phyloP scores from a whole-genome alignment of 169 alveolate genomes.

The Condylostoma magnum region DNA sequence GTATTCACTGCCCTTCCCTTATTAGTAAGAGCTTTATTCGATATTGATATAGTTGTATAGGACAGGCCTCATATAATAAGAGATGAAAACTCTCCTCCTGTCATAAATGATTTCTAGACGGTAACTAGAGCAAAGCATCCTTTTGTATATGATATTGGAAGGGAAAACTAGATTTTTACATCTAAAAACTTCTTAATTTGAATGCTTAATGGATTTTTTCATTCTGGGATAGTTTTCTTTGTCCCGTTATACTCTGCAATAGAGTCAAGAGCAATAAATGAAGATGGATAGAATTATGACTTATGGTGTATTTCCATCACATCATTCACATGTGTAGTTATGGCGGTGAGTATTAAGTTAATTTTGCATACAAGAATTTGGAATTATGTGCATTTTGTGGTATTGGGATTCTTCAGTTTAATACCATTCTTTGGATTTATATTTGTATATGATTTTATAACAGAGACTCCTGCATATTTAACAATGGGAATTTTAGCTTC shows the following conservation, averaged over 20 bases:
- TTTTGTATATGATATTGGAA: conserved; percentile 57
- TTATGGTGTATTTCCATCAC: conserved; percentile 68
- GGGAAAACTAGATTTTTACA: conserved; percentile 53
- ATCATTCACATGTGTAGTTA: conserved; percentile 61
- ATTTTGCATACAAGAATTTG: conserved; percentile 46
- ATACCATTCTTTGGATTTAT: conserved; percentile 49
- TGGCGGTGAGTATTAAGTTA: conserved; percentile 56
- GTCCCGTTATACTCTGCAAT: conserved; percentile 35
- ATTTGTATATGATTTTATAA: conserved; percentile 20
- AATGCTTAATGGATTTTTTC: conserved; percentile 43
- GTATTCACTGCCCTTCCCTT: conserved; percentile 84
- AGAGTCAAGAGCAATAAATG: conserved; percentile 22
- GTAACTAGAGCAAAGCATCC: conserved; percentile 48
- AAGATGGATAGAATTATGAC: conserved; percentile 65
- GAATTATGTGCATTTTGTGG: conserved; percentile 37
- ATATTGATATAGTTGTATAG: conserved; percentile 75
- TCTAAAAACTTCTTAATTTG: conserved; percentile 47
- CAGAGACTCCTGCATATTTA: not conserved
- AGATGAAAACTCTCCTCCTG: no score
- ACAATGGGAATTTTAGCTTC: not conserved
- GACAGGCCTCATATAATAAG: no score
- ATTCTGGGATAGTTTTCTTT: conserved; percentile 51
- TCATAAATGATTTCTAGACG: no score
- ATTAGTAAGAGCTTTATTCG: conserved; percentile 71
- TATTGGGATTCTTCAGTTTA: conserved; percentile 36